These are phyloP conservation scores for Colletotrichum horii DNA, from an alignment of 2,329 filamentous ascomycete species.

Conservation along the genomic window DNA sequence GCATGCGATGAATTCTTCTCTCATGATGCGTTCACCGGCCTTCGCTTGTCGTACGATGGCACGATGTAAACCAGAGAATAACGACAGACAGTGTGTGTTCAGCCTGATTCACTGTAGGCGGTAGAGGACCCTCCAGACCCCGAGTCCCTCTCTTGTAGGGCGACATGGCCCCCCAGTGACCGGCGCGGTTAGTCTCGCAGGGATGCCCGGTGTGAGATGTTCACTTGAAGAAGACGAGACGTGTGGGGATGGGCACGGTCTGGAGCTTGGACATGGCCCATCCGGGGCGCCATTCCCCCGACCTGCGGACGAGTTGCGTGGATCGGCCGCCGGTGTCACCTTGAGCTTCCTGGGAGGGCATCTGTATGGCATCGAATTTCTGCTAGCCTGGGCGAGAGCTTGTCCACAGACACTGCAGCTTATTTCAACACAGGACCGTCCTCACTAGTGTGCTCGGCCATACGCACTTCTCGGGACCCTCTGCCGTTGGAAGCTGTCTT, in stretches of 20 bases:
- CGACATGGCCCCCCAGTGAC: background rate
- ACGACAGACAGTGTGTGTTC: background rate
- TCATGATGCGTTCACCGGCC: background rate
- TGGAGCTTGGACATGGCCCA: slow-evolving; percentile 10
- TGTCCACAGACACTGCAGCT: background rate
- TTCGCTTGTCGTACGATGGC: background rate
- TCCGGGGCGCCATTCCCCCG: slow-evolving; percentile 7
- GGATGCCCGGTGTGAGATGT: background rate
- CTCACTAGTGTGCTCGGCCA: background rate
- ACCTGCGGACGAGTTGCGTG: background rate
- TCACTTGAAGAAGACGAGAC: slow-evolving; percentile 17
- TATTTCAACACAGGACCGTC: background rate
- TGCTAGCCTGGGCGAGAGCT: background rate
- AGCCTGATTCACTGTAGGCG: background rate
- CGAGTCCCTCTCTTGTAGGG: background rate
- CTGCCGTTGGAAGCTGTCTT: background rate
- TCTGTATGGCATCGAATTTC: background rate
- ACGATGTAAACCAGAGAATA: background rate
- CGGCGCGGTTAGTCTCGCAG: slow-evolving; percentile 9
- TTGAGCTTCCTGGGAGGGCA: background rate
- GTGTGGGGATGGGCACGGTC: slow-evolving; percentile 18
- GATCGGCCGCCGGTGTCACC: slow-evolving; percentile 14
- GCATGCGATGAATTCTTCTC: background rate
- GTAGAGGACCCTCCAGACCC: background rate
- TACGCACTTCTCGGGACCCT: background rate